These are phyloP conservation scores for Fusarium oxysporum DNA, from an alignment of 2,329 filamentous ascomycete species.

Conservation along the genomic window DNA sequence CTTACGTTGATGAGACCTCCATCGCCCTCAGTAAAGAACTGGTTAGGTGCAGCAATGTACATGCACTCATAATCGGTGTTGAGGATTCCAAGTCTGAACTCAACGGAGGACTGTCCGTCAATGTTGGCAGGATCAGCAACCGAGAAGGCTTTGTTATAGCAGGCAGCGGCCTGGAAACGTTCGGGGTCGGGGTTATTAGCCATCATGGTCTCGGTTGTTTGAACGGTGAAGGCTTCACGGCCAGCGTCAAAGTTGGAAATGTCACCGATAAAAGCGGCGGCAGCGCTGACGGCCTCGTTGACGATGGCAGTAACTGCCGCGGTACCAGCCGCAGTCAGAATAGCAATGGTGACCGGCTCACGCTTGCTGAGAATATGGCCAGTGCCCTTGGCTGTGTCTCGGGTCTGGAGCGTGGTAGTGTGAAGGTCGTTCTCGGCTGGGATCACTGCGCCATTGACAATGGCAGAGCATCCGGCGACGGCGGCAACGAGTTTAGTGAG, in stretches of 20 bases:
- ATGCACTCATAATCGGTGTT: conserved; percentile 23
- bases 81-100: background rate
- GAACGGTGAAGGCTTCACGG: conserved; percentile 1
- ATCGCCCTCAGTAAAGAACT: conserved; percentile 8
- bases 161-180: conserved; percentile 5
- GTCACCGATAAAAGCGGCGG: background rate
- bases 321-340: conserved; percentile 9
- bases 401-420: background rate
- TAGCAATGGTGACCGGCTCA: background rate
- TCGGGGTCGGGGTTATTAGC: background rate
- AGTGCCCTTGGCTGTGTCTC: background rate
- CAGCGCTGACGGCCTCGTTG: background rate
- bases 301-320: background rate
- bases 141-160: conserved; percentile 2
- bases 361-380: background rate
- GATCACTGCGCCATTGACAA: background rate
- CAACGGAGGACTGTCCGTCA: conserved; percentile 8
- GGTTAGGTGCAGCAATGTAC: conserved; percentile 16
- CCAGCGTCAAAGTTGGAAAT: conserved; percentile 11
- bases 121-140: conserved; percentile 16
- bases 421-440: background rate
- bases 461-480: background rate
- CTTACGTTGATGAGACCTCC: conserved; percentile 18
- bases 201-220: conserved; percentile 10
- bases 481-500: background rate